phyloP scores from a whole-genome alignment of 495 filamentous ascomycete species.

The Aspergillus incahuasiensis region DNA sequence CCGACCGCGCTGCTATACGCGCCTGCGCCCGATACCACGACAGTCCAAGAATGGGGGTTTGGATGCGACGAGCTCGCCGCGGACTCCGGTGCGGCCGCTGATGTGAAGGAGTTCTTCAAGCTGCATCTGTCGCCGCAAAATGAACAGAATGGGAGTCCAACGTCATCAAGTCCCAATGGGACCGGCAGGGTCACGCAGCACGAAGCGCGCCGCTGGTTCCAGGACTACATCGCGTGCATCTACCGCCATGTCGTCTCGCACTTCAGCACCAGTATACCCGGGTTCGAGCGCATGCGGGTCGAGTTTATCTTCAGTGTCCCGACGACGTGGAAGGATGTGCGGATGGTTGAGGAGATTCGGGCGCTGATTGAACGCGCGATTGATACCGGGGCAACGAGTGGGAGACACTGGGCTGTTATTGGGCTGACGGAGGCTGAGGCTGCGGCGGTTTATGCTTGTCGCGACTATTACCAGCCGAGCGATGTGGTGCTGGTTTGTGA shows the following conservation, averaged over 20 bases:
- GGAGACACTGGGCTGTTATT: conserved; percentile 45
- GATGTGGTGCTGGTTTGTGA: conserved; percentile 52
- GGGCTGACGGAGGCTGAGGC: conserved; percentile 68
- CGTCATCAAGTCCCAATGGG: no score
- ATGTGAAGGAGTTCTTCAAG: conserved; percentile 57
- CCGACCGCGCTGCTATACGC: conserved; percentile 52
- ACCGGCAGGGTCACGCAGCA: conserved; percentile 31
- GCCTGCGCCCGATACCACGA: conserved; percentile 28
- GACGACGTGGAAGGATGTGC: conserved; percentile 59
- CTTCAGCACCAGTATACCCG: conserved; percentile 36
- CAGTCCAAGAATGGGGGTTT: conserved; percentile 53
- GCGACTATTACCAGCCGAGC: conserved; percentile 31
- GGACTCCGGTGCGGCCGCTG: conserved; percentile 25
- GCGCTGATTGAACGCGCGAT: conserved; percentile 46
- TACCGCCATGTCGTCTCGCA: conserved; percentile 51
- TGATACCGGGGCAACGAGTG: conserved; percentile 37
- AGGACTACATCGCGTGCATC: conserved; percentile 50
- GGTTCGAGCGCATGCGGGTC: conserved; percentile 35
- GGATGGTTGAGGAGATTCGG: conserved; percentile 54
- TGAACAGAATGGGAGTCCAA: conserved; percentile 25
- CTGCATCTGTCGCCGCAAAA: conserved; percentile 50
- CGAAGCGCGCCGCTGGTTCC: conserved; percentile 52
- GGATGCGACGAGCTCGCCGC: conserved; percentile 44
- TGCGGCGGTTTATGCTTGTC: conserved; percentile 54
- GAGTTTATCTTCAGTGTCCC: conserved; percentile 66